Conservation (phyloP, 768 basidiomycete species). For the Mycena indigotica region DNA sequence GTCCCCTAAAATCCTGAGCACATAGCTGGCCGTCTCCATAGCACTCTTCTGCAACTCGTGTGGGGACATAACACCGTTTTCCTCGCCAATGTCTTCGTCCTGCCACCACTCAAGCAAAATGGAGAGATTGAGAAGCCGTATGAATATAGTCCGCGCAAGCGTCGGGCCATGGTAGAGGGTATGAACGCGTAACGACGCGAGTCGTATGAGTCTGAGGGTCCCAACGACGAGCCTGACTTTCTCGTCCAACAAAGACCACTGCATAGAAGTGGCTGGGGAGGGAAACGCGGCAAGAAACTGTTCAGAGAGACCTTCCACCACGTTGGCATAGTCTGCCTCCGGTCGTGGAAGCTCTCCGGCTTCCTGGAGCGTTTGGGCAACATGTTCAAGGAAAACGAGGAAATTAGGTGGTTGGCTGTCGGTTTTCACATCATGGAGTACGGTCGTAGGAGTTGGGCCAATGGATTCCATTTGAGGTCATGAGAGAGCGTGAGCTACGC, state of each 20-base stretch:
- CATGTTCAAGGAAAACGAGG: not conserved
- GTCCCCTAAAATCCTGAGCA: conserved; percentile 53
- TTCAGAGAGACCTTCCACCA: conserved; percentile 55
- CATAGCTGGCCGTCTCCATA: conserved; percentile 41
- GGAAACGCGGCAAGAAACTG: conserved; percentile 58
- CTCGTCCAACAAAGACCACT: conserved; percentile 60
- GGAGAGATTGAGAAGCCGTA: conserved; percentile 55
- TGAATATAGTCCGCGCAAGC: conserved; percentile 51
- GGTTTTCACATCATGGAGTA: not conserved
- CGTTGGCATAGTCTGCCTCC: conserved; percentile 58
- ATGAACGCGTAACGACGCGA: conserved; percentile 51
- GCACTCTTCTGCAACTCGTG: conserved; percentile 50
- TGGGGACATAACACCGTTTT: conserved; percentile 49
- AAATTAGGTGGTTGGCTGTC: not conserved
- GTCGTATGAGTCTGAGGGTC: conserved; percentile 56
- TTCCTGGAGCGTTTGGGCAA: not conserved
- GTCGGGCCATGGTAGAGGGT: conserved; percentile 50
- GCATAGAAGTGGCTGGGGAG: conserved; percentile 43
- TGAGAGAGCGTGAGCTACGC: too few species aligned
- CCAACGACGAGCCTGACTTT: conserved; percentile 56
- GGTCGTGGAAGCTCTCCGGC: not conserved
- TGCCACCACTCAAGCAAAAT: conserved; percentile 61
- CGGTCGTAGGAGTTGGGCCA: not conserved
- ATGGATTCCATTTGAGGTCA: not conserved
- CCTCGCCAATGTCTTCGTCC: conserved; percentile 42